These are phyloP conservation scores for Fusarium sp. DNA, from an alignment of 2,329 filamentous ascomycete species.

Conservation along the genomic window DNA sequence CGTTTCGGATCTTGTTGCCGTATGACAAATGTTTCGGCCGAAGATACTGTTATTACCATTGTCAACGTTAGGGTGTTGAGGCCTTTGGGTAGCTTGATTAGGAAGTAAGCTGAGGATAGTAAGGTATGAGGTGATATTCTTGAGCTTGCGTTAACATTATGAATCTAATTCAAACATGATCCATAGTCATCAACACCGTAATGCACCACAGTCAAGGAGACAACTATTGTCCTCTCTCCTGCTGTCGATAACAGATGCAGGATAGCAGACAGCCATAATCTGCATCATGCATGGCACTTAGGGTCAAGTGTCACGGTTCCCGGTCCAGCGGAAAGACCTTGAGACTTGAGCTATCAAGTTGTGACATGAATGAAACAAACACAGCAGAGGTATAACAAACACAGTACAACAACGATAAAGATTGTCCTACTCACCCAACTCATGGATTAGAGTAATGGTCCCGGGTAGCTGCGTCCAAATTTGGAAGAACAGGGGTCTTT, in stretches of 20 bases:
- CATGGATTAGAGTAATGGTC: background rate
- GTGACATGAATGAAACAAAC: no score
- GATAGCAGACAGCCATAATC: no score
- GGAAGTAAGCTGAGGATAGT: background rate
- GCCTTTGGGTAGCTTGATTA: background rate
- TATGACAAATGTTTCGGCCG: constrained; percentile 14
- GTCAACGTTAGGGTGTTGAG: background rate
- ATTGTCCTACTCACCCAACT: background rate
- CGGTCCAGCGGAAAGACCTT: background rate
- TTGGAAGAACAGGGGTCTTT: background rate
- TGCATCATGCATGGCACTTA: background rate
- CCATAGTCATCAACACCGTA: no score
- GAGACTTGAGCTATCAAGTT: background rate
- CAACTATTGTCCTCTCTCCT: no score
- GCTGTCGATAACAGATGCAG: no score
- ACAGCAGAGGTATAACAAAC: background rate
- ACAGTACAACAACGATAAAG: background rate
- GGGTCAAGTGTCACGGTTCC: background rate
- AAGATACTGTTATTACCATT: background rate
- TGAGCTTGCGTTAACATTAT: background rate
- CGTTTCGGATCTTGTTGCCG: constrained; percentile 18
- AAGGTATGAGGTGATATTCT: background rate
- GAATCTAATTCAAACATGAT: background rate
- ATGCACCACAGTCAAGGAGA: no score
- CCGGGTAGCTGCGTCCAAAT: constrained; percentile 7